Evolutionary conservation across 2,329 filamentous ascomycete species (phyloP), one percentile per base, ranked within the genome.

Genomic region (Emmonsia crescens): DNA sequence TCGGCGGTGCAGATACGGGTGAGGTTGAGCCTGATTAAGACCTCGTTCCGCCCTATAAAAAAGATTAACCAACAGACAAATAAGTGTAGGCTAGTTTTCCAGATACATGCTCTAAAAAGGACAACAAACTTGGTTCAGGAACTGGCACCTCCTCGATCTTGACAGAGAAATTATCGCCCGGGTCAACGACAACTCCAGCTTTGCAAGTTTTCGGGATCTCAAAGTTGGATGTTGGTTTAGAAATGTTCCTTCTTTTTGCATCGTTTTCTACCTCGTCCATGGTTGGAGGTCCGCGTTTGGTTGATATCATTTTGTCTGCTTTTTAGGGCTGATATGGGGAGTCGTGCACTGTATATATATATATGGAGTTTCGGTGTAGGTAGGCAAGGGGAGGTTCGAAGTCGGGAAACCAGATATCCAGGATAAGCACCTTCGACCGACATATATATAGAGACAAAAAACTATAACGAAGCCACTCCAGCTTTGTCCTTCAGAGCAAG

Each of bases 11-110:
- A n/a, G n/a, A n/a, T n/a, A n/a, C n/a, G n/a, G n/a, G 75, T 16
- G 77, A 76, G 77, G 62, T 84, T 85, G 59, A 85, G 74, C 60
- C 78, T 80, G 67, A 85, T 76, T 10, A 85, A 75, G 27, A 85
- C 72, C 62, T 85, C 82, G 57, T 83, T 75, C 8, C 79, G 78
- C 14, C 78, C 80, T 80, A 62, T 12, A 16, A 10, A 31, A 16
- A 10, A 31, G n/a, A 19, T 16, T 16, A 40, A 40, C 14, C 1
- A 14, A 48, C 14, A 49, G 16, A 31, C n/a, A 58, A 1, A 10
- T 42, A 29, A 58, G 56, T 14, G 27, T 5, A 2, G 2, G 46
- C 16, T 9, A 59, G 8, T 44, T 19, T n/a, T 52, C 46, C 9
- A 3, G 3, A 10, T 5, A 16, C 3, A 29, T 24, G 14, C 46